phyloP scores from a whole-genome alignment of 2,329 filamentous ascomycete genomes.

The Aspergillus quadricinctus region DNA sequence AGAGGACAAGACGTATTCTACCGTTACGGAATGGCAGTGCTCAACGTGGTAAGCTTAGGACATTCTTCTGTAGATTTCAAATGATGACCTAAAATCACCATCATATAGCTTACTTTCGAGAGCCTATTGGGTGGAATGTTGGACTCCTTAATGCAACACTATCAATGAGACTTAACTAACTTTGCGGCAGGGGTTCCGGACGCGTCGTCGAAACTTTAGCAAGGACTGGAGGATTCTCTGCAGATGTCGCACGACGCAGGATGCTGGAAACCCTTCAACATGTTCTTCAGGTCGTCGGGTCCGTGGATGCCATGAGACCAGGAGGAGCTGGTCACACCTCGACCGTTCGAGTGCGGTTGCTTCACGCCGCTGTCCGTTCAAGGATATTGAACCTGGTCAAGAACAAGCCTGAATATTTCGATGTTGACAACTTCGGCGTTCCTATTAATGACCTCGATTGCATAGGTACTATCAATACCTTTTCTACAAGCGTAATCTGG shows the following conservation, averaged over 20 bases:
- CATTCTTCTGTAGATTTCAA: neutral
- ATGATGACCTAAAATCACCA: neutral
- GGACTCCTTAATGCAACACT: neutral
- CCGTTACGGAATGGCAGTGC: conserved; percentile 64
- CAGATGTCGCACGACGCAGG: conserved; percentile 61
- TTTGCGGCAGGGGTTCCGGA: conserved; percentile 53
- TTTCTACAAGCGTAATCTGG: conserved; percentile 65
- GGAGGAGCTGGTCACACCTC: conserved; percentile 63
- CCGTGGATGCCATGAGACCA: conserved; percentile 61
- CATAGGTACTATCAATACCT: conserved; percentile 66
- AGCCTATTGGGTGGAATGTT: conserved; percentile 29
- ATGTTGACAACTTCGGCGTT: conserved; percentile 54
- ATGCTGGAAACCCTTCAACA: conserved; percentile 72
- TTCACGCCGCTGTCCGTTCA: conserved; percentile 64
- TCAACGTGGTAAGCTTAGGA: conserved; percentile 47
- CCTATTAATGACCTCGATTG: conserved; percentile 74
- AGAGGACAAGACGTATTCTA: conserved; percentile 75
- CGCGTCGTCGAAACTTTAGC: conserved; percentile 70
- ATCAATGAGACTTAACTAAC: neutral
- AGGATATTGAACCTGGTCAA: conserved; percentile 59
- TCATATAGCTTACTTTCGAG: conserved; percentile 26
- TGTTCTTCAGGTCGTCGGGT: conserved; percentile 65
- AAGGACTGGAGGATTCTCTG: conserved; percentile 69
- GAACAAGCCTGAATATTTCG: conserved; percentile 59
- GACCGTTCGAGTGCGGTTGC: conserved; percentile 62